Conservation (phyloP, 164 flowering plant species). For the Santalum album region DNA sequence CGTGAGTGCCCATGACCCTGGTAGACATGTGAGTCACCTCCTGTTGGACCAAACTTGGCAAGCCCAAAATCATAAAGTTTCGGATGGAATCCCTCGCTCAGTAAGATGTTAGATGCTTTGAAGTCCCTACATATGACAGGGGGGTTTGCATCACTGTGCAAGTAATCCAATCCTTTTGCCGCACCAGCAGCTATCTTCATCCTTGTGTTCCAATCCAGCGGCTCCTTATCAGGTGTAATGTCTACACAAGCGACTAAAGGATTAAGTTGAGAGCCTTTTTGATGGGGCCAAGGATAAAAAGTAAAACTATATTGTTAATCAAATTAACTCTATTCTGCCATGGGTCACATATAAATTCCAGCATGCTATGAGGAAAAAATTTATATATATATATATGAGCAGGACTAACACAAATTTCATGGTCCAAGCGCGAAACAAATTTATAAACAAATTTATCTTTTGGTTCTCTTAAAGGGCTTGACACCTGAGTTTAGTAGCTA, state of each 20-base stretch:
- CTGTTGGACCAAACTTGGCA: conserved; percentile 35
- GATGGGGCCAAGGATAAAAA: too few relatives aligned
- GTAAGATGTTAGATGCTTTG: conserved; percentile 58
- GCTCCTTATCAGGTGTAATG: conserved; percentile 25
- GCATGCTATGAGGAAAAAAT: too few relatives aligned
- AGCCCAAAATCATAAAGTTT: conserved; percentile 77
- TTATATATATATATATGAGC: too few relatives aligned
- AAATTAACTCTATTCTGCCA: too few relatives aligned
- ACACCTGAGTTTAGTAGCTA: not conserved
- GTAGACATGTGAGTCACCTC: conserved; percentile 37
- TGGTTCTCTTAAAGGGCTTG: not conserved
- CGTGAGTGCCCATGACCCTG: conserved; percentile 40
- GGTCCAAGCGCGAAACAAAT: too few relatives aligned
- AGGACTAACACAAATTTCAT: too few relatives aligned
- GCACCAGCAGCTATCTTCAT: conserved; percentile 73
- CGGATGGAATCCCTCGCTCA: conserved; percentile 49
- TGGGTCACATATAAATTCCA: too few relatives aligned
- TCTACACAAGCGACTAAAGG: conserved; percentile 14
- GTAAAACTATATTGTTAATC: too few relatives aligned
- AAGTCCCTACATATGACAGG: conserved; percentile 67
- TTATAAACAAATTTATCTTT: too few relatives aligned
- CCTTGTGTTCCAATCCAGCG: conserved; percentile 71
- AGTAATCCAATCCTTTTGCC: conserved; percentile 63
- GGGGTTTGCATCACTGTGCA: conserved; percentile 55
- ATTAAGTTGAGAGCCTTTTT: too few relatives aligned